Evolutionary conservation across 495 filamentous ascomycete genomes (phyloP).

Genomic region (Staphylotrichum tortipilum): DNA sequence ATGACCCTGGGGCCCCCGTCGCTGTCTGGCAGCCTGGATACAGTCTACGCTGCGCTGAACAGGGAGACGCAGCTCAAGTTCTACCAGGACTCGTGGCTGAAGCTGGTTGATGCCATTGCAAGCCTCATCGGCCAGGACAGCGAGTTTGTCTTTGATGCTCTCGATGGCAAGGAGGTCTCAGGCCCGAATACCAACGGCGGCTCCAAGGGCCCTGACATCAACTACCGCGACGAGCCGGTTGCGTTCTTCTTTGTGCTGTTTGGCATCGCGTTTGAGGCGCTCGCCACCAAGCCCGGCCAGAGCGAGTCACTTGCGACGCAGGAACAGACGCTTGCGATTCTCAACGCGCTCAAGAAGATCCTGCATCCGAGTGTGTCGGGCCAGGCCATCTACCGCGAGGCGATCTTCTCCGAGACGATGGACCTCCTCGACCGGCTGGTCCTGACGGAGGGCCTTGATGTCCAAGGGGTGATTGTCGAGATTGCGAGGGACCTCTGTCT

Average conservation of each 20-base stretch:
- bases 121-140: conserved; percentile 96
- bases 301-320: conserved; percentile 62
- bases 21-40: conserved; percentile 71
- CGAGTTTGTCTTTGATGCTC: conserved; percentile 91
- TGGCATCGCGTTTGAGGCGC: conserved; percentile 89
- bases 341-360: conserved; percentile 90
- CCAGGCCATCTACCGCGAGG: conserved; percentile 90
- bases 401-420: conserved; percentile 95
- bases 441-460: conserved; percentile 76
- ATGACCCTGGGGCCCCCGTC: conserved; percentile 67
- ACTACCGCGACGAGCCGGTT: conserved; percentile 94
- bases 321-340: conserved; percentile 79
- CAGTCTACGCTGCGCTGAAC: conserved; percentile 88
- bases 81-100: conserved; percentile 96
- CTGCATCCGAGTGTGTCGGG: conserved; percentile 90
- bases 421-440: conserved; percentile 89
- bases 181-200: conserved; percentile 41
- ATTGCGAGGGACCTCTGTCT: conserved; percentile 85
- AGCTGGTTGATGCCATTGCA: conserved; percentile 92
- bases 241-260: conserved; percentile 99
- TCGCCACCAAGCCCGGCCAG: conserved; percentile 64
- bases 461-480: conserved; percentile 88
- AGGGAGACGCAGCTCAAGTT: conserved; percentile 89
- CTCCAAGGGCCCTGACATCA: conserved; percentile 62
- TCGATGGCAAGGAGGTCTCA: conserved; percentile 73